These are phyloP conservation scores for Trifolium fragiferum DNA, from an alignment of 306 rosid species.

Conservation along the genomic window DNA sequence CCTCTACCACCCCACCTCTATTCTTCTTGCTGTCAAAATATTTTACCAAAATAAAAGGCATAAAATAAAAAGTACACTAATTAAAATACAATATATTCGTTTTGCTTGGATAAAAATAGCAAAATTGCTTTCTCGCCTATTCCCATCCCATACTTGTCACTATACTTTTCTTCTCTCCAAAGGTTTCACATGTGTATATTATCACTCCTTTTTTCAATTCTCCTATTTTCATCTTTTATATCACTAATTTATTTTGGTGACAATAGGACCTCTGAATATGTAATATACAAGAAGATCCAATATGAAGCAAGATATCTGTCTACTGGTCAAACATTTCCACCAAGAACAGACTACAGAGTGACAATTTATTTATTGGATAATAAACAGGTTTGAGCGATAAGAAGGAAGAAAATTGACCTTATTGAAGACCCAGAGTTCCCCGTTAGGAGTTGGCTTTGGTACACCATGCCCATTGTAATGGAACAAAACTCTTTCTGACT, in stretches of 20 bases:
- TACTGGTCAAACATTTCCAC: constrained; percentile 8
- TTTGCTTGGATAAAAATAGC: background rate
- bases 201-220: constrained; percentile 30
- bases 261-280: background rate
- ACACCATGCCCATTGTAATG: constrained; percentile 99
- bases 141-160: constrained; percentile 7
- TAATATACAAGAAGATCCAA: background rate
- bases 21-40: constrained; percentile 18
- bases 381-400: constrained; percentile 6
- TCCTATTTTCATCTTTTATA: constrained; percentile 27
- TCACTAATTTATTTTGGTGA: constrained; percentile 11
- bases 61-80: constrained; percentile 18
- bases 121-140: constrained; percentile 7
- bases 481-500: constrained; percentile 92
- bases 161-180: constrained; percentile 19
- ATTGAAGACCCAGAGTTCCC: constrained; percentile 99
- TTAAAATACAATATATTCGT: constrained; percentile 24
- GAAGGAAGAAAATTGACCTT: constrained; percentile 60
- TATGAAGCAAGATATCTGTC: constrained; percentile 3
- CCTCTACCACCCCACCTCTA: constrained; percentile 18
- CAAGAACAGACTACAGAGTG: constrained; percentile 15
- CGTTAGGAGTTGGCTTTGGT: constrained; percentile 93
- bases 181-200: background rate
- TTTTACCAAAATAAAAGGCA: constrained; percentile 14
- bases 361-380: constrained; percentile 16